Conservation (phyloP, 805 yeast species). For the Kuraishia borneana region DNA sequence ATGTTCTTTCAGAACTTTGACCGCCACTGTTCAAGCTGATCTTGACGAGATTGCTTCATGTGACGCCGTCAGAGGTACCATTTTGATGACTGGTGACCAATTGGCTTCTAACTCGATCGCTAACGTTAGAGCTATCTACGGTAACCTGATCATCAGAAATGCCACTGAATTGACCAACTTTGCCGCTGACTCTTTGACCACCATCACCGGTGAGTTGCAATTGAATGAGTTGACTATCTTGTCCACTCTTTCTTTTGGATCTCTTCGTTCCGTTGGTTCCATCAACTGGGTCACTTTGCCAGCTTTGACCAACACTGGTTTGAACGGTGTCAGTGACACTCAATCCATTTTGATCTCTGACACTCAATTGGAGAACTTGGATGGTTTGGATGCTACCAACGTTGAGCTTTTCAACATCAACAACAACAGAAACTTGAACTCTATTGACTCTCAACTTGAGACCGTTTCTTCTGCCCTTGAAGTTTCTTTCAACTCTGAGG, state of each 20-base stretch:
- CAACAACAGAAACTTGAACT: constrained; percentile 76
- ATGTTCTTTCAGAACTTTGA: constrained; percentile 54
- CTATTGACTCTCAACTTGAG: constrained; percentile 62
- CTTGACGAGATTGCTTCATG: constrained; percentile 68
- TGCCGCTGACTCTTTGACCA: constrained; percentile 69
- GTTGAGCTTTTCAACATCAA: constrained; percentile 64
- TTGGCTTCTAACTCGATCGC: constrained; percentile 57
- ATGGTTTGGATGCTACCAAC: constrained; percentile 43
- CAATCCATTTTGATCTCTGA: constrained; percentile 60
- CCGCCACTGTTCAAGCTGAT: constrained; percentile 74
- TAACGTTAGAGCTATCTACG: constrained; percentile 68
- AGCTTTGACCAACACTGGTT: constrained; percentile 60
- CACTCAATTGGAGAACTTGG: constrained; percentile 57
- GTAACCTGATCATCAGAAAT: constrained; percentile 58
- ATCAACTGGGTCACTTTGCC: constrained; percentile 79
- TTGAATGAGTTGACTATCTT: constrained; percentile 58
- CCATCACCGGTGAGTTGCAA: constrained; percentile 61
- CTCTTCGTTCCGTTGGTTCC: constrained; percentile 71
- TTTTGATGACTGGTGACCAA: constrained; percentile 57
- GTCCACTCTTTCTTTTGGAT: constrained; percentile 60
- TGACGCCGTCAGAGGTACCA: constrained; percentile 70
- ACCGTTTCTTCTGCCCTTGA: constrained; percentile 65
- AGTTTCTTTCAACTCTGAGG: constrained; percentile 78
- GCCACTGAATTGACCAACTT: constrained; percentile 53
- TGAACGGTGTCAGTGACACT: constrained; percentile 68